Evolutionary conservation across 2,329 filamentous ascomycete species (phyloP), one percentile per base, ranked within the genome.

Genomic region (Ceratocystis alfenasii): DNA sequence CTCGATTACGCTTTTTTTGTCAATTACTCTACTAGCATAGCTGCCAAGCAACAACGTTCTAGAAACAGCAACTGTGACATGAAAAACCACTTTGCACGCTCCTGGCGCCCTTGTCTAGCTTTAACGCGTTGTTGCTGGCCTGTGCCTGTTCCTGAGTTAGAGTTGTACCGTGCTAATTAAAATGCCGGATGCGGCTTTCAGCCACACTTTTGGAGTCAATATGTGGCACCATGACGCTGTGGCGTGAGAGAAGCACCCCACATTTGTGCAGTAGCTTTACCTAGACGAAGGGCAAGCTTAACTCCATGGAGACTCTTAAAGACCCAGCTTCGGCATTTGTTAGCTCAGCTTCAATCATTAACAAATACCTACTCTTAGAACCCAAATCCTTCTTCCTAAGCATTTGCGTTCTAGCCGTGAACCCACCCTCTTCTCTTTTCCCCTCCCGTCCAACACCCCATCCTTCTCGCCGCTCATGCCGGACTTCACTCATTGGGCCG

Each of bases 81-180:
- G n/a, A 20, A 62, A 65, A 62, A 61, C 57, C 64, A 65, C 57
- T 65, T 65, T 65, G 64, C 64, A 65, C 36, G 64, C 30, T 25
- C n/a, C 46, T 45, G 4, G 64, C 57, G 57, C 28, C 36, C 36
- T 33, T n/a, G 57, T 46, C 25, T 25, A 50, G 20, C 36, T 50
- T 25, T 28, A 28, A 53, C 48, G 48, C 48, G 48, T 53, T 10
- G 8, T 3, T 25, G 48, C 48, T 25, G 20, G 20, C 48, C 8
- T 53, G n/a, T 22, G 46, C 46, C 45, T 48, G n/a, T 48, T n/a
- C 46, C 46, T 41, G n/a, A 8, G 46, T 48, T 48, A 48, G 17
- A 48, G 46, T 17, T 48, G 46, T 48, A 48, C 46, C 17, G 2
- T 20, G 46, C 46, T 22, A 48, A 7, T 20, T 10, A 3, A 53